Evolutionary conservation across 164 flowering plant species (phyloP), one percentile per base, ranked within the genome.

Genomic region (Magnolia sinica): DNA sequence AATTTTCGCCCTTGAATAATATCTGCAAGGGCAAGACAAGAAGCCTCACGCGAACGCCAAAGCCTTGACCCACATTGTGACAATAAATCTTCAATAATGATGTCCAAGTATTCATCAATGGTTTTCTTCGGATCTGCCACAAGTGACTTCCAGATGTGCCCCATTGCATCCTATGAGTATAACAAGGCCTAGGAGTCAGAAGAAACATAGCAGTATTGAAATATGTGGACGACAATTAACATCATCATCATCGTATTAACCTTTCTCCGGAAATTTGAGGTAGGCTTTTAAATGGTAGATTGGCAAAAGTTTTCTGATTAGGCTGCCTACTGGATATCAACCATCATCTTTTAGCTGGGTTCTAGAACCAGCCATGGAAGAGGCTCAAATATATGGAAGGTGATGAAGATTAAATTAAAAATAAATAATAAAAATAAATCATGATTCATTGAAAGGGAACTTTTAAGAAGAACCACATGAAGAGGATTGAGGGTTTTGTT

Each of bases 11-110:
- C 99, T 83, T 96, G 99, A 67, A 94, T 88, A 72, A 92, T 84
- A 86, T 96, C 99, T 19, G 97, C 92, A 86, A 96, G 91, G 76
- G 99, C 98, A 84, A 89, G 90, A 85, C 98, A 96, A 37, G 99
- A 96, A 77, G 97, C 91, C 86, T 94, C 97, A 58, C 98, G 93
- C 16, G 98, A 91, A 59, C 97, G 97, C 99, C 99, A 96, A 79
- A 94, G 93, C 87, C 99, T 87, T 74, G 98, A 91, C 63, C 96
- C 99, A 84, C 93, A 87, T 85, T 96, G 98, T 23, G 70, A 45
- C 79, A 96, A 76, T 49, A 96, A 81, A 86, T 96, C 99, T 78
- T 91, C 94, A 73, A 96, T 69, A 76, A 96, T 90, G 61, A 84
- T 86, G 76, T 92, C 97, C 76, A 92, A 82, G 80, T 92, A 84